A percentile compares a stretch with the other conserved stretches of the same genome.
Conservation (phyloP, 2,329 filamentous ascomycete genomes). For the Colletotrichum orbiculare region DNA sequence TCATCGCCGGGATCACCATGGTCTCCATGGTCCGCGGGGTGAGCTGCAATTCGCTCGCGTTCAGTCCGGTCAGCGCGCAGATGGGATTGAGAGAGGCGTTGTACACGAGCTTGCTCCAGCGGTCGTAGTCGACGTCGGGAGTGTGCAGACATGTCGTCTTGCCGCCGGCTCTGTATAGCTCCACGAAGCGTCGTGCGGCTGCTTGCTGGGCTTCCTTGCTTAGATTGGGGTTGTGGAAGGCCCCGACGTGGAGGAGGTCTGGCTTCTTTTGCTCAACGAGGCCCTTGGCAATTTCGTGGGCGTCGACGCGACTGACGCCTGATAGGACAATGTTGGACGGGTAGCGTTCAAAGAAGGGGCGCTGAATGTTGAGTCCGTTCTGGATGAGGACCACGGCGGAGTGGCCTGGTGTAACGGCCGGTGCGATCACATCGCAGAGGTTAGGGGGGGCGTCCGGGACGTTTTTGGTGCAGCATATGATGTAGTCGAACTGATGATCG, state of each 20-base stretch:
- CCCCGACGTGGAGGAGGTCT: constrained; percentile 62
- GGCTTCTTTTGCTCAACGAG: constrained; percentile 63
- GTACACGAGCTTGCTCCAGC: constrained; percentile 64
- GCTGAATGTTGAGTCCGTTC: constrained; percentile 73
- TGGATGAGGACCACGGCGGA: constrained; percentile 69
- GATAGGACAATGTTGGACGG: constrained; percentile 64
- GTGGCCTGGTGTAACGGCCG: constrained; percentile 60
- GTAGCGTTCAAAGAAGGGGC: constrained; percentile 60
- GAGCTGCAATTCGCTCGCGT: constrained; percentile 61
- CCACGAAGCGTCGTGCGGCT: constrained; percentile 55
- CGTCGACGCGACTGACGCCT: constrained; percentile 63
- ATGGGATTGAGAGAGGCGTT: constrained; percentile 65
- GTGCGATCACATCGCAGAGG: constrained; percentile 59
- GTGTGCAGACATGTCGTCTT: constrained; percentile 56
- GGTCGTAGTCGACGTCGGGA: constrained; percentile 52
- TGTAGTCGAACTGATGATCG: constrained; percentile 59
- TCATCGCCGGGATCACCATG: constrained; percentile 64
- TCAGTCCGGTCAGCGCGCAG: constrained; percentile 60
- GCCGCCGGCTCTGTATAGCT: constrained; percentile 57
- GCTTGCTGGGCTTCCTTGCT: constrained; percentile 38
- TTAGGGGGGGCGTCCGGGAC: constrained; percentile 50
- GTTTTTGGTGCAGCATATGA: constrained; percentile 40
- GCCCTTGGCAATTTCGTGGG: constrained; percentile 58
- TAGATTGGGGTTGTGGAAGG: constrained; percentile 55
- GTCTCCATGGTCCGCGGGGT: constrained; percentile 55